Evolutionary conservation across 2,329 filamentous ascomycete species (phyloP).

Genomic region (Trichophyton simii): DNA sequence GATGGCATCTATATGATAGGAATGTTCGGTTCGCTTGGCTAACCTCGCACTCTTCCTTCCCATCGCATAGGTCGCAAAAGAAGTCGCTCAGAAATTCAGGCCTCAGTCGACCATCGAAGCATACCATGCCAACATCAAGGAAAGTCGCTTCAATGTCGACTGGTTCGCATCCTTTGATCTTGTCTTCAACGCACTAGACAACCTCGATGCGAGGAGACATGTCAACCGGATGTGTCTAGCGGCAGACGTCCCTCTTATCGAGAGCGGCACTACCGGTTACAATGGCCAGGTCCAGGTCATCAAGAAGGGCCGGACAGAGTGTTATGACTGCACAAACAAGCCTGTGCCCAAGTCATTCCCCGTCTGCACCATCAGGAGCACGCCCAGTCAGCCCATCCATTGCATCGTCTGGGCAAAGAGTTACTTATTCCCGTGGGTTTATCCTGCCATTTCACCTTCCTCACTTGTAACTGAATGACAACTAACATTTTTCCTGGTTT

Average conservation of each 20-base stretch:
- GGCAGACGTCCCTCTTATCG: constrained; percentile 77
- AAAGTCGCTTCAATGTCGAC: constrained; percentile 66
- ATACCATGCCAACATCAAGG: constrained; percentile 92
- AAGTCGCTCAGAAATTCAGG: constrained; percentile 82
- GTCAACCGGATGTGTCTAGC: constrained; percentile 97
- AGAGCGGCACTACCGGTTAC: constrained; percentile 95
- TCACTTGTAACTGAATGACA: constrained; percentile 17
- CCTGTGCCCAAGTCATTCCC: constrained; percentile 85
- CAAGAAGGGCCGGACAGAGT: constrained; percentile 74
- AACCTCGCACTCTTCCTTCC: constrained; percentile 12
- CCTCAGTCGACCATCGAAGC: constrained; percentile 75
- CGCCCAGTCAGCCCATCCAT: constrained; percentile 89
- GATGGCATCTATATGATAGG: background rate
- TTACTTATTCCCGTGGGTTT: constrained; percentile 62
- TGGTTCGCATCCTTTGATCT: constrained; percentile 78
- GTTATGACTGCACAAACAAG: constrained; percentile 89
- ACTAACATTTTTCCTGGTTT: background rate
- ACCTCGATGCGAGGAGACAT: constrained; percentile 82
- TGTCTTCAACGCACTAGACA: constrained; percentile 95
- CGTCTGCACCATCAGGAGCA: constrained; percentile 94
- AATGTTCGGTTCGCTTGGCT: constrained; percentile 10
- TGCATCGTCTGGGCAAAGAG: constrained; percentile 99
- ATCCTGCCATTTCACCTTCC: background rate
- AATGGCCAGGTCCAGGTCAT: constrained; percentile 97
- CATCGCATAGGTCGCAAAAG: constrained; percentile 63